Evolutionary conservation across 768 basidiomycete species (phyloP), one percentile per base, ranked within the genome.

Genomic region (Tricholomella constricta): DNA sequence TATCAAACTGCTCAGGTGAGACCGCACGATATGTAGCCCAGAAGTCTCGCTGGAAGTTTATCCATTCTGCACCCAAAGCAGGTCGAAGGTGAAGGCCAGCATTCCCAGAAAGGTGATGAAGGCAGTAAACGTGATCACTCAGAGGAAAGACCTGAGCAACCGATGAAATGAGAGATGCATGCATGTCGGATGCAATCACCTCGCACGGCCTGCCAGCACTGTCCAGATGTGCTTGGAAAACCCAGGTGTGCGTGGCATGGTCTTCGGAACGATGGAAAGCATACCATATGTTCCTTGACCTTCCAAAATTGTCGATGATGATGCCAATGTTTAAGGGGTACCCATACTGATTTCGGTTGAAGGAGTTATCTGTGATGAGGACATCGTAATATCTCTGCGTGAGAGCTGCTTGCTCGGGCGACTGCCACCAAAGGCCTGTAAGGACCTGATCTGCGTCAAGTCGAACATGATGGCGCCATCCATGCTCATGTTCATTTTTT

Each of bases 1-100:
- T 36, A 8, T 68, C 64, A 44, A 71, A 68, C 14, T 68, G 58
- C n/a, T 62, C 63, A 0, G 69, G 69, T 7, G 69, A 70, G 3
- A 69, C 60, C 0, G 68, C 63, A 29, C 54, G 54, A 46, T 69
- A 69, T 3, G 54, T 55, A 7, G 0, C 25, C 69, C 69, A 72
- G 45, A 72, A 71, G 23, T 60, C 57, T 0, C 45, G 20, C 3
- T 38, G 48, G 43, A 72, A 72, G 0, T 54, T 9, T 0, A 20
- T 11, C 61, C 62, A 68, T 4, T 65, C 37, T 2, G 43, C 15
- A 1, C 54, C 56, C 36, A 70, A 42, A 5, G n/a, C 25, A 15
- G 49, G 10, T 9, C 61, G 60, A 10, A 69, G 36, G 10, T 69
- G 58, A 4, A 51, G 27, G 1, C 55, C 49, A 2, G 69, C 47